Base-by-base conservation (phyloP, 768 basidiomycete genomes). In the Leucocoprinus birnbaumii region DNA sequence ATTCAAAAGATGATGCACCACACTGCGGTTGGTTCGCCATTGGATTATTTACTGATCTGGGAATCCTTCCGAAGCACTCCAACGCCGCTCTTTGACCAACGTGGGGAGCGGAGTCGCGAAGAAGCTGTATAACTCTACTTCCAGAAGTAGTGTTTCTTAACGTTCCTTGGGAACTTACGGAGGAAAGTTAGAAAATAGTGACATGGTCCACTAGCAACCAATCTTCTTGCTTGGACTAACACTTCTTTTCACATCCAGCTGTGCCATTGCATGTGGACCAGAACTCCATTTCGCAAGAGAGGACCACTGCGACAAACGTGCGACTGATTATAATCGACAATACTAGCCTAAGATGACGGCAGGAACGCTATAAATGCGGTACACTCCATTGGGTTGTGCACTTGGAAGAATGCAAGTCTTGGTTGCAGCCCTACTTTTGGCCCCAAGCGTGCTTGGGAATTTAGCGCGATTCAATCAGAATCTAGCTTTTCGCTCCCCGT, bases 401-500 rank as follows among this genome's bases (percentile, higher is more conserved):
- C 31, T 11, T 11, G 4, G 9, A 14, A 38, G 38, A 25, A 53
- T 53, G 52, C 34, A 35, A 8, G 16, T 6, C 35, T 46, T 40
- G 14, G n/a, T 31, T 37, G 7, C 56, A 11, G 42, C 48, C 2
- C 48, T 56, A 14, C 52, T 60, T 51, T 51, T 55, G 2, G 49
- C 54, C 25, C 38, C 51, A 19, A 56, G 58, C 18, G 51, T 44
- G 2, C 62, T 60, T 35, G 61, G 59, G 53, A 59, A 61, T 14
- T 64, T 63, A 8, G 48, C 22, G 13, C 56, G 68, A 10, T 66
- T 73, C 34, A 70, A 73, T 51, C 67, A 69, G 43, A 79, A 78
- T 60, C 57, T 77, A 25, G 76, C 62, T 7, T 78, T 77, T 60
- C 61, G 62, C 13, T 75, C 74, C 18, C 75, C 75, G 0, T 74